Evolutionary conservation across 176 grass and related monocot genomes (phyloP).

Genomic region (Olyra latifolia): DNA sequence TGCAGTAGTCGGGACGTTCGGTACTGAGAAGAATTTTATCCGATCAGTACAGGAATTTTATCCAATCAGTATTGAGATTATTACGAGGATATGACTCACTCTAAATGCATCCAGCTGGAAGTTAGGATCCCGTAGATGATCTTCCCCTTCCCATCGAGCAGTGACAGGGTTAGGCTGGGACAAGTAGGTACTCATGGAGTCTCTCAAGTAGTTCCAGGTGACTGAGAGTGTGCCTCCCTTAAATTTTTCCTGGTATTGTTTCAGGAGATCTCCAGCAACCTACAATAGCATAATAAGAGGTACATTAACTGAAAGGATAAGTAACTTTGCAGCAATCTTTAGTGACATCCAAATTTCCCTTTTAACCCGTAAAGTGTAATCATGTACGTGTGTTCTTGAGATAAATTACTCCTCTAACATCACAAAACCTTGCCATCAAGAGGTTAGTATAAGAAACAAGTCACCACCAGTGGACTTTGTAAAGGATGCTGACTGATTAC

Average conservation of each 20-base stretch:
- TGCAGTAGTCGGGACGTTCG: slow-evolving; percentile 93
- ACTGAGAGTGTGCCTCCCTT: slow-evolving; percentile 83
- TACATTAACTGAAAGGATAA: background rate
- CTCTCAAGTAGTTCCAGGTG: slow-evolving; percentile 98
- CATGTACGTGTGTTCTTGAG: background rate
- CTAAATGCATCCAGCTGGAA: slow-evolving; percentile 98
- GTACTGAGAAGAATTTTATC: slow-evolving; percentile 51
- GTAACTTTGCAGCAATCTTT: background rate
- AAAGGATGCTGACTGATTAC: slow-evolving; percentile 47
- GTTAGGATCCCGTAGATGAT: slow-evolving; percentile 91
- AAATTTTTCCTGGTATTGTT: slow-evolving; percentile 94
- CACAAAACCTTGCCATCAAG: background rate
- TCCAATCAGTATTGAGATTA: slow-evolving; percentile 6
- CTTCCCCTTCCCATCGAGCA: slow-evolving; percentile 88
- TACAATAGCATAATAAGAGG: slow-evolving; percentile 34
- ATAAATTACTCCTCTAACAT: background rate
- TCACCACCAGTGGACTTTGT: background rate
- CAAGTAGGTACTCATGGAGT: slow-evolving; percentile 88
- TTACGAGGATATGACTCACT: slow-evolving; percentile 40
- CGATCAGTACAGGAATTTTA: slow-evolving; percentile 9
- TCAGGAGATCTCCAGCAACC: slow-evolving; percentile 89
- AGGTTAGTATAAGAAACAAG: background rate
- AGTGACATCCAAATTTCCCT: background rate
- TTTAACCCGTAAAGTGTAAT: background rate
- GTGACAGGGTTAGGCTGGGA: slow-evolving; percentile 94